phyloP scores from a whole-genome alignment of 495 filamentous ascomycete species.

The Penicillium robsamsonii region DNA sequence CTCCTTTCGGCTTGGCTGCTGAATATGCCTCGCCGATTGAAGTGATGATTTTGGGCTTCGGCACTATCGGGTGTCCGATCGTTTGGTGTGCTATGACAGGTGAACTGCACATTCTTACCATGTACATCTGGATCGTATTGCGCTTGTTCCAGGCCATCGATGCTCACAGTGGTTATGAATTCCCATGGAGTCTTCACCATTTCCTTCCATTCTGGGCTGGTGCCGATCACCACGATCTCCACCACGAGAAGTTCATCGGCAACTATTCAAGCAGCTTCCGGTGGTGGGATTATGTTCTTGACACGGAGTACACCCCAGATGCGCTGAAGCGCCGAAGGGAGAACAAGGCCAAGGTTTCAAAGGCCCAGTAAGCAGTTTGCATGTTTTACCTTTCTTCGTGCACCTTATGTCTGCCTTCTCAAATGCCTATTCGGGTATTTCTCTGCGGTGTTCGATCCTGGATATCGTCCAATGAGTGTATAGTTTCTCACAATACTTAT shows the following conservation, averaged over 20 bases:
- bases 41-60: conserved; percentile 94
- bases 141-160: conserved; percentile 98
- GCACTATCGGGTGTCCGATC: conserved; percentile 79
- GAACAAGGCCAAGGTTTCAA: conserved; percentile 65
- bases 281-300: conserved; percentile 95
- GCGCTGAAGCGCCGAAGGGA: conserved; percentile 81
- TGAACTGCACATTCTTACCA: conserved; percentile 90
- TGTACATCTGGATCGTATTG: conserved; percentile 94
- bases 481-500: background rate
- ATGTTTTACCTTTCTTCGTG: background rate
- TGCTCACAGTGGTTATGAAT: conserved; percentile 95
- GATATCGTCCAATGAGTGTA: background rate
- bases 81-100: conserved; percentile 80
- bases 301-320: conserved; percentile 90
- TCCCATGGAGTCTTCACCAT: conserved; percentile 93
- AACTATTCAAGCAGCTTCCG: conserved; percentile 98
- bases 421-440: background rate
- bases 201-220: conserved; percentile 98
- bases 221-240: conserved; percentile 91
- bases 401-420: background rate
- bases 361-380: conserved; percentile 30
- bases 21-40: conserved; percentile 98
- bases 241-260: conserved; percentile 96
- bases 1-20: conserved; percentile 92
- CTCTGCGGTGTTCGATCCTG: background rate